Conservation (phyloP, 73 alveolate genomes). For the Paramecium caudatum region DNA sequence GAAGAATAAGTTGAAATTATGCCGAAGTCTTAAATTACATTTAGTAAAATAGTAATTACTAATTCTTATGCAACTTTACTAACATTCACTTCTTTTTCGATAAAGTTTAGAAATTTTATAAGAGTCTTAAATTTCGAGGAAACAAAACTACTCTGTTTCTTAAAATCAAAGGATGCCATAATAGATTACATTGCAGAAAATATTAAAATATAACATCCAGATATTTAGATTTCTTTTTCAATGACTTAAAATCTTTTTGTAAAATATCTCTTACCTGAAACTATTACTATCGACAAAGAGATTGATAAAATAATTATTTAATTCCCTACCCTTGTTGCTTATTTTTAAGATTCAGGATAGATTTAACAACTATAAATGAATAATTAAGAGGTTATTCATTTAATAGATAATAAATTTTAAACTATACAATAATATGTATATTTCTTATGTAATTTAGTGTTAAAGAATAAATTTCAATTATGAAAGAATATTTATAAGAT, state of each 20-base stretch:
- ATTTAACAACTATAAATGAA: background rate
- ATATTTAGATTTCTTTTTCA: too few species aligned
- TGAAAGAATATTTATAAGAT: background rate
- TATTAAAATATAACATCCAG: background rate
- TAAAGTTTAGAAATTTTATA: background rate
- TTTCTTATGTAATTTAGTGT: background rate
- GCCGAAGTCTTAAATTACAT: background rate
- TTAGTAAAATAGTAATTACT: background rate
- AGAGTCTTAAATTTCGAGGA: conserved; percentile 23
- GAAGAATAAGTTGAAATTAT: background rate
- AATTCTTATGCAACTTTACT: background rate
- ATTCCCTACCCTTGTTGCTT: background rate
- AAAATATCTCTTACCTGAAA: too few species aligned
- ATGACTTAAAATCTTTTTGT: too few species aligned
- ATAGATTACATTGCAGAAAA: background rate
- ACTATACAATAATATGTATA: conserved; percentile 15
- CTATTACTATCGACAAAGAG: background rate
- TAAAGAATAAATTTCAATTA: background rate
- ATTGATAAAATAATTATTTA: background rate
- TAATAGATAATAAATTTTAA: background rate
- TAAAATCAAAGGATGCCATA: background rate
- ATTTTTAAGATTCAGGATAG: background rate
- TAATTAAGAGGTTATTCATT: conserved; percentile 1
- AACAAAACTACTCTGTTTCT: background rate
- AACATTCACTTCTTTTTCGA: background rate